Conservation (phyloP, 257 asterid species). For the Scutellaria baicalensis region DNA sequence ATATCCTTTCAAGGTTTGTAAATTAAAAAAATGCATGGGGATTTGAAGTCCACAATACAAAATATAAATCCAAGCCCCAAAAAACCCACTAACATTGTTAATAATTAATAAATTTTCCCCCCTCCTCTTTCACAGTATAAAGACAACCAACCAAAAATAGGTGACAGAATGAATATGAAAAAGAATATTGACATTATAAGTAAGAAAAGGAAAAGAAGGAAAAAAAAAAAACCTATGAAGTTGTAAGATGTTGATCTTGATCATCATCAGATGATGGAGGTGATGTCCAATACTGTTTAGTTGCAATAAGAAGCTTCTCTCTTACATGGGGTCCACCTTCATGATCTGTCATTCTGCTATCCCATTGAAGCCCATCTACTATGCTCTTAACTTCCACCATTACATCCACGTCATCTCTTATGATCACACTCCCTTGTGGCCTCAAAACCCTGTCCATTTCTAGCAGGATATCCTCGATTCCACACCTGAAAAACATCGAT, state of each 20-base stretch:
- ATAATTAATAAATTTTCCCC: not conserved
- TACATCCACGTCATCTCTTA: slow-evolving; percentile 79
- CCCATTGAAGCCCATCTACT: slow-evolving; percentile 71
- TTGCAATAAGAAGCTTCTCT: slow-evolving; percentile 72
- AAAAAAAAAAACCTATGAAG: slow-evolving; percentile 26
- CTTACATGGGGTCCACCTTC: slow-evolving; percentile 84
- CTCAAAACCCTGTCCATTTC: slow-evolving; percentile 86
- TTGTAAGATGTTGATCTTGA: slow-evolving; percentile 20
- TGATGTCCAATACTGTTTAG: slow-evolving; percentile 86
- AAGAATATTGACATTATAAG: slow-evolving; percentile 11
- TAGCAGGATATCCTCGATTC: slow-evolving; percentile 56
- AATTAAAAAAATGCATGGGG: no score
- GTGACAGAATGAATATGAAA: not conserved
- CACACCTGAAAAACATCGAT: slow-evolving; percentile 42
- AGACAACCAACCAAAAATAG: not conserved
- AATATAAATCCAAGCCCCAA: not conserved
- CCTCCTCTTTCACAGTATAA: not conserved
- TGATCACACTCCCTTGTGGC: slow-evolving; percentile 77
- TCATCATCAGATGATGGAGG: slow-evolving; percentile 33
- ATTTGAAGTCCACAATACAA: not conserved
- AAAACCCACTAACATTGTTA: not conserved
- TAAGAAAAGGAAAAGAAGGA: no score
- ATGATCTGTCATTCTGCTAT: slow-evolving; percentile 71
- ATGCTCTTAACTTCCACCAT: slow-evolving; percentile 55
- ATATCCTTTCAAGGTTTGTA: no score